Base-by-base conservation (phyloP, 2,329 filamentous ascomycete species). In the Fusarium sp. region DNA sequence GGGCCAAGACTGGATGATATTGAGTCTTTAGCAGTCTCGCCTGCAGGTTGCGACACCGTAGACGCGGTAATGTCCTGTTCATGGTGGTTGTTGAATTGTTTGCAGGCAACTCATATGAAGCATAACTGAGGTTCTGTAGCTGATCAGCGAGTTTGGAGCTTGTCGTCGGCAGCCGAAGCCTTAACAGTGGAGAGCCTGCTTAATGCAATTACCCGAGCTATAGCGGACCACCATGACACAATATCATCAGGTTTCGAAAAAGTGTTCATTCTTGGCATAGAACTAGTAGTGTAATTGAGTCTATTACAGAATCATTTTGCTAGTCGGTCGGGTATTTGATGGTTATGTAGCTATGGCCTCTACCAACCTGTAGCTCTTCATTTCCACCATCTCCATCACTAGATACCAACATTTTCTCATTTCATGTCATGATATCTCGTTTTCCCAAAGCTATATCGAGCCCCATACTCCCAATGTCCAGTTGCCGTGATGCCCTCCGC, bases 391-490 rank as follows among this genome's bases (percentile, higher is more conserved):
- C 14, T 35, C 30, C 28, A 35, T n/a, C 15, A 26, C n/a, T 26
- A 15, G 9, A 28, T 46, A 45, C 33, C 52, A 32, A 30, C 28
- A 30, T 13, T 10, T 26, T 52, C 51, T 46, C 61, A 61, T 63
- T 44, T 39, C 52, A 33, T 51, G 26, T 60, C 62, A 39, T 61
- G 40, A 37, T 46, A 33, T 37, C 19, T 19, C 24, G 20, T 30
- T 39, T n/a, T 37, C 9, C 35, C n/a, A n/a, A 17, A 37, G 17
- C 71, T 77, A 85, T 35, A 81, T 62, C 82, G 85, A 74, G 7
- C 86, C 88, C 88, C 89, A 91, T 11, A 84, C 75, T 1, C 89
- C 89, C 51, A 91, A 74, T 5, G 89, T 90, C 88, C 88, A 91
- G 62, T 80, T 86, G 14, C 80, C 74, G 59, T 83, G 81, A 55